Base-by-base conservation (phyloP, 1,284 basidiomycete species). In the Papiliotrema terrestris region DNA sequence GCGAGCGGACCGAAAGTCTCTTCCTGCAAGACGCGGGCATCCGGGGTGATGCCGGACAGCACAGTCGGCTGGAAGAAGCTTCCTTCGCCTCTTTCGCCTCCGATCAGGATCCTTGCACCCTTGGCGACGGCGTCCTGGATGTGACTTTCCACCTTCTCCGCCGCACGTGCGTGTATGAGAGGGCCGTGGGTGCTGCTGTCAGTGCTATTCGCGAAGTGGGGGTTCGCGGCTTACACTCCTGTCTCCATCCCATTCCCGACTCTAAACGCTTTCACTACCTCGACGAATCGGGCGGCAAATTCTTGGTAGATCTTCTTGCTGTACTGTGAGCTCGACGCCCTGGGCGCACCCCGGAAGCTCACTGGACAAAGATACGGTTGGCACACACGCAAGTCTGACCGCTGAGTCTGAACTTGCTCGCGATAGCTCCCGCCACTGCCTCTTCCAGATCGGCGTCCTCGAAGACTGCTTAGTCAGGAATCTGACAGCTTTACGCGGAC, bases 381-480 rank as follows among this genome's bases (percentile, higher is more conserved):
- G 61, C 62, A 46, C 71, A 73, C 42, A 73, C 69, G 36, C 71
- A 80, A 2, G 92, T 94, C 75, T 98, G 95, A 1, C 94, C 94
- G 17, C 84, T 86, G 36, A 81, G 81, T 45, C 94, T 86, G 85
- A 97, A 97, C 78, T 98, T 98, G 82, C 84, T 89, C 1, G 82
- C 65, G 56, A 95, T 80, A 13, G 88, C 89, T 83, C 91, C 87
- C 62, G 86, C 85, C 20, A 97, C 88, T 20, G 95, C 95, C 52
- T 86, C 84, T 59, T 93, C 89, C 49, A 98, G 82, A 71, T 98
- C 87, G 0, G 93, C 93, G 65, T 98, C 94, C 58, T 91, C 88
- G 71, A 98, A 98, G 11, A 98, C 89, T 43, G 29, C 29, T 32
- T 32, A 32, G 29, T 32, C 29, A 32, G 29, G 29, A 32, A n/a